These are phyloP conservation scores for Cladosporium halotolerans DNA, from an alignment of 2,329 filamentous ascomycete species.

Conservation along the genomic window DNA sequence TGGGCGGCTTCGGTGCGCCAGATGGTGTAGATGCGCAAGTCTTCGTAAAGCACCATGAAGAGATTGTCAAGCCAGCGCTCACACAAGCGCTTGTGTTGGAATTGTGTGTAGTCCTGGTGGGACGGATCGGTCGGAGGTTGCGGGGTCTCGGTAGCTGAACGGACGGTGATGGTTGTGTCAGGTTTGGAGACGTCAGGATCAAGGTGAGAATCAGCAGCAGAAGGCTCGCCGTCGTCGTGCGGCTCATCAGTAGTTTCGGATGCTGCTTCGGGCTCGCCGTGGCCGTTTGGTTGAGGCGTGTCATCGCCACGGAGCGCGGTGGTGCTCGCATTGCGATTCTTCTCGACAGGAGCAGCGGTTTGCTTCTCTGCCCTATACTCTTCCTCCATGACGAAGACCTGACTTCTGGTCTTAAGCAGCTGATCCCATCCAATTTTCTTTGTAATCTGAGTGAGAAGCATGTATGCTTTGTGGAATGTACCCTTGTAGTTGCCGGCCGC, in stretches of 20 bases:
- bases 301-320: slow-evolving; percentile 70
- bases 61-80: slow-evolving; percentile 97
- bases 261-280: slow-evolving; percentile 32
- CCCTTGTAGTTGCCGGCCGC: slow-evolving; percentile 87
- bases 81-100: slow-evolving; percentile 94
- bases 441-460: slow-evolving; percentile 89
- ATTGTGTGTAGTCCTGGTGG: slow-evolving; percentile 73
- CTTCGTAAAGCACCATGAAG: slow-evolving; percentile 99
- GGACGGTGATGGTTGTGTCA: slow-evolving; percentile 27
- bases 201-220: slow-evolving; percentile 25
- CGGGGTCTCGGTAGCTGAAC: slow-evolving; percentile 26
- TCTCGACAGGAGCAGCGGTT: slow-evolving; percentile 37
- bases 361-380: slow-evolving; percentile 90
- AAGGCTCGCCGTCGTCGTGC: slow-evolving; percentile 18
- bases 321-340: slow-evolving; percentile 69
- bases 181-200: slow-evolving; percentile 32
- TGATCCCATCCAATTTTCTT: slow-evolving; percentile 98
- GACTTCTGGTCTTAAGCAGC: slow-evolving; percentile 85
- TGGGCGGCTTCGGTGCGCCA: slow-evolving; percentile 98
- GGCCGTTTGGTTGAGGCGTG: slow-evolving; percentile 40
- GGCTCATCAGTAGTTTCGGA: slow-evolving; percentile 16
- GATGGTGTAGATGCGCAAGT: slow-evolving; percentile 96
- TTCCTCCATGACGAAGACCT: slow-evolving; percentile 99
- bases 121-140: slow-evolving; percentile 45
- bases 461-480: slow-evolving; percentile 92